Evolutionary conservation across 345 rosid species (phyloP).

Genomic region (Eucalyptus grandis): DNA sequence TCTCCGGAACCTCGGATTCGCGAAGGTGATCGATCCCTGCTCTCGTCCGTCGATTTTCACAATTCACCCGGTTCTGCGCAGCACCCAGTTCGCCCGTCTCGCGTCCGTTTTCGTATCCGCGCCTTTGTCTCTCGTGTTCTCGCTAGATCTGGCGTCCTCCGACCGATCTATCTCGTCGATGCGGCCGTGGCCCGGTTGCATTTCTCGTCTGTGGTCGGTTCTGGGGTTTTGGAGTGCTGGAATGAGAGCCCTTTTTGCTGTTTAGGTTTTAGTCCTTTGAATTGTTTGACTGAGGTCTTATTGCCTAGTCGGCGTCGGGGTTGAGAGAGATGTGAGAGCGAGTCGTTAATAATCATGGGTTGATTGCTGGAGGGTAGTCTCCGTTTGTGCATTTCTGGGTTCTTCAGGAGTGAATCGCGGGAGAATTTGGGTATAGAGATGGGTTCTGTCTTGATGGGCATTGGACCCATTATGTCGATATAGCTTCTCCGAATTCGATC

Average conservation of each 20-base stretch:
- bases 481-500: background rate
- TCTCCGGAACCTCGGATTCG: background rate
- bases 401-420: background rate
- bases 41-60: background rate
- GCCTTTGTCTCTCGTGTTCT: background rate
- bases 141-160: background rate
- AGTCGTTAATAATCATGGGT: background rate
- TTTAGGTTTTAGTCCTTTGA: background rate
- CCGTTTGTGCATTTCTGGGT: background rate
- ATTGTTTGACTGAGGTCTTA: background rate
- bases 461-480: background rate
- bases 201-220: background rate
- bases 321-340: background rate
- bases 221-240: background rate
- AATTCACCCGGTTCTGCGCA: background rate
- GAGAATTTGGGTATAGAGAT: background rate
- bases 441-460: background rate
- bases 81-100: background rate
- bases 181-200: background rate
- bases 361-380: background rate
- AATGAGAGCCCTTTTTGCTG: background rate
- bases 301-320: background rate
- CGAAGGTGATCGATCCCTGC: background rate
- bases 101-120: background rate
- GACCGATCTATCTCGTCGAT: background rate